Evolutionary conservation across 805 yeast species (phyloP), one percentile per base, ranked within the genome.

Genomic region (Soucietia sequanensis): DNA sequence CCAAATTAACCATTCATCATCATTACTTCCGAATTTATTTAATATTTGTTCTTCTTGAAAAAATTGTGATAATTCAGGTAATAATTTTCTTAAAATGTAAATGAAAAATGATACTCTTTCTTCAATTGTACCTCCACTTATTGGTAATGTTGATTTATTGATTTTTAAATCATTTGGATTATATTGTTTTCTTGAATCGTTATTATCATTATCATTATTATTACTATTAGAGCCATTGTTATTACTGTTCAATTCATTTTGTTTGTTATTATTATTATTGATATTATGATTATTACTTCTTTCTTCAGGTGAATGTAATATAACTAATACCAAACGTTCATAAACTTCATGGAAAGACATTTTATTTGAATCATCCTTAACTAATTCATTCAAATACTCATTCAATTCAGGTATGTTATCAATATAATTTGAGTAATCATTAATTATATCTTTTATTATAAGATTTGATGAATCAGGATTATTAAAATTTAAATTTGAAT

Each of bases 1-100:
- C 95, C 96, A 90, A 25, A 87, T 72, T 17, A 89, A 67, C 97
- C 97, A 90, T 52, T 82, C 89, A 47, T 86, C 93, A 43, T 84
- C 88, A 40, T 77, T 70, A 47, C 57, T 49, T 3, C 74, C 72
- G 37, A 68, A 69, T 26, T 77, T 72, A 44, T 78, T 78, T 30
- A 84, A 59, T 17, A 84, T 74, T 39, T 84, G 89, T 48, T 90
- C 97, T 50, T 87, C 95, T 24, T 79, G 80, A 42, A 90, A 76
- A 41, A 78, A 85, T 40, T 73, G 76, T 32, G 85, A 81, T 26
- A 90, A 58, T 49, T 86, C 95, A 2, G 96, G 96, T 36, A 86
- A 60, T 23, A 70, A 62, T 46, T 68, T 77, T 42, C 82, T 72
- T 48, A 84, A 68, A 48, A 77, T 70, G 46, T 79, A 72, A 20